Base-by-base conservation (phyloP, 139 green algal genomes). In the Coccomyxa sp. region DNA sequence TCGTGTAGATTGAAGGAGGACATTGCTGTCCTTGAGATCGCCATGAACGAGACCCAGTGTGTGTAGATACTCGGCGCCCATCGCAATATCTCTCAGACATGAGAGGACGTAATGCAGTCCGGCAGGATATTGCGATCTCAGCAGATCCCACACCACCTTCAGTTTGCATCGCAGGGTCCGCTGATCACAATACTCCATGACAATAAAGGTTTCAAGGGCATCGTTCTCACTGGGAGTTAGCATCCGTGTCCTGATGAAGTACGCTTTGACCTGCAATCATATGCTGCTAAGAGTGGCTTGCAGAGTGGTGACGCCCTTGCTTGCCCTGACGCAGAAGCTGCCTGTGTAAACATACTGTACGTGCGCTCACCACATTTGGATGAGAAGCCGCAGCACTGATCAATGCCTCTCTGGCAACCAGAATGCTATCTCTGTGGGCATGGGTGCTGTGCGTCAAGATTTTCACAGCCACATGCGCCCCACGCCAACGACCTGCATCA, bases 1-100 rank as follows among this genome's bases (percentile, higher is more conserved):
- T 50, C 80, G 86, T 40, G 70, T 81, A 55, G 80, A 86, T 64
- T 88, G 88, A 3, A 95, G 85, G 86, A 95, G 81, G 74, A 95
- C 89, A 70, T 95, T 95, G 22, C 71, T 73, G 16, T 85, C 79
- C 84, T 95, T 95, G 39, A 95, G 76, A 79, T 95, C 92, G 75
- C 89, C 89, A 78, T 96, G 92, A 40, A 96, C 82, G 39, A 94
- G 84, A 40, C 91, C 91, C 80, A 90, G 89, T 69, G 80, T 73
- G 83, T 96, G 92, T n/a, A 95, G 88, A 84, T 96, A 87, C 24
- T 82, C 75, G 39, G 85, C 9, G 33, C 74, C 83, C 0, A 55
- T 55, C 0, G 79, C 83, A 5, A 84, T 64, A 31, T 87, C 79
- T 41, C 82, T 64, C 58, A 86, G 81, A 39, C 71, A 78, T 14